Evolutionary conservation across 306 rosid species (phyloP).

Genomic region (Betula pendula): DNA sequence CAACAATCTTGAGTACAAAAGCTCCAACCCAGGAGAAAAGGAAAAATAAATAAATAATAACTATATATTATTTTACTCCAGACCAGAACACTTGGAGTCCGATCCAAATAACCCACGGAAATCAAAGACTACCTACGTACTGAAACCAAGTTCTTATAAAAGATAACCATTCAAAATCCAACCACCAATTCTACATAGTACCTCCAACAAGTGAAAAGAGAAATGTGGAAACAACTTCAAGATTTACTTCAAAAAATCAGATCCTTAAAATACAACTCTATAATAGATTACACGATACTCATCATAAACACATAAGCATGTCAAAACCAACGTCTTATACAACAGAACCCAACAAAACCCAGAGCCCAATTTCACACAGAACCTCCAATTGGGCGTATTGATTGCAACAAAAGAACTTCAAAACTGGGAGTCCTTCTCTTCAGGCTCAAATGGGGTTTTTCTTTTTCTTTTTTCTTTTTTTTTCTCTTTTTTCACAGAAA

Average conservation of each 20-base stretch:
- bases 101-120: slow-evolving; percentile 26
- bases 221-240: slow-evolving; percentile 16
- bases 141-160: slow-evolving; percentile 21
- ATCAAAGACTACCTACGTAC: slow-evolving; percentile 15
- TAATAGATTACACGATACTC: neutral
- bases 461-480: neutral
- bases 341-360: slow-evolving; percentile 10
- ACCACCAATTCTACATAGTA: slow-evolving; percentile 3
- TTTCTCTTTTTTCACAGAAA: neutral
- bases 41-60: neutral
- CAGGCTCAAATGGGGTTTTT: slow-evolving; percentile 25
- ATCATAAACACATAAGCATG: slow-evolving; percentile 14
- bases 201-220: slow-evolving; percentile 19
- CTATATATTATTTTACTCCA: slow-evolving; percentile 12
- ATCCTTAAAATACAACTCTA: neutral
- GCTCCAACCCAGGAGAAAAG: neutral
- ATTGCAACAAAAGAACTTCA: slow-evolving; percentile 22
- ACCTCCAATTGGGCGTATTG: slow-evolving; percentile 2
- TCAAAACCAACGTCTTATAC: slow-evolving; percentile 19
- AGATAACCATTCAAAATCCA: slow-evolving; percentile 25
- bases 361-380: slow-evolving; percentile 10
- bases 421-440: slow-evolving; percentile 23
- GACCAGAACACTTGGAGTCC: slow-evolving; percentile 29
- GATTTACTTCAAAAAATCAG: neutral
- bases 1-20: slow-evolving; percentile 37